Evolutionary conservation across 139 green algal genomes (phyloP).

Genomic region (Coelastrella sp.): DNA sequence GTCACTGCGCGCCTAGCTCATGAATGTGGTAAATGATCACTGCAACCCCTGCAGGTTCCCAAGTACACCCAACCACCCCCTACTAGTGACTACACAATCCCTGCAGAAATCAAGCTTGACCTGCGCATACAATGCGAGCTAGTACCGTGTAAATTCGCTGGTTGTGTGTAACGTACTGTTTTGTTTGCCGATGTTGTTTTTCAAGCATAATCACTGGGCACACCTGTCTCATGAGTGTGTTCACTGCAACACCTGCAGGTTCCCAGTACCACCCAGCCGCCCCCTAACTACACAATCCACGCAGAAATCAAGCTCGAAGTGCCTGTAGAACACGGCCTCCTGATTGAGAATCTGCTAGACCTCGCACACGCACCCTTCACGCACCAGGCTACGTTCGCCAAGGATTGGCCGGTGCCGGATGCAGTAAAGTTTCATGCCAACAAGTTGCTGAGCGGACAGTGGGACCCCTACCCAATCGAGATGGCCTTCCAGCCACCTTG

Average conservation of each 20-base stretch:
- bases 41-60: slow-evolving; percentile 57
- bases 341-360: slow-evolving; percentile 99
- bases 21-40: not conserved
- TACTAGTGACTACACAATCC: slow-evolving; percentile 32
- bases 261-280: slow-evolving; percentile 71
- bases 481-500: slow-evolving; percentile 98
- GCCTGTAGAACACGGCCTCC: slow-evolving; percentile 97
- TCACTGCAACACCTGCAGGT: slow-evolving; percentile 46
- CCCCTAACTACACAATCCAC: slow-evolving; percentile 86
- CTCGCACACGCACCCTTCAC: slow-evolving; percentile 99
- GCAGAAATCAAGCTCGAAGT: slow-evolving; percentile 94
- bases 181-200: too few relatives aligned
- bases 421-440: slow-evolving; percentile 87
- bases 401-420: slow-evolving; percentile 96
- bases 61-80: slow-evolving; percentile 69
- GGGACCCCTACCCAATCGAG: slow-evolving; percentile 99
- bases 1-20: too few relatives aligned
- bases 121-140: too few relatives aligned
- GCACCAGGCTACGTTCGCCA: slow-evolving; percentile 97
- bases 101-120: too few relatives aligned
- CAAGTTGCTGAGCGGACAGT: slow-evolving; percentile 80
- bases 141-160: too few relatives aligned
- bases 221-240: too few relatives aligned
- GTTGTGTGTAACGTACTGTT: too few relatives aligned
- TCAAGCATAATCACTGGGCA: too few relatives aligned